Base-by-base conservation (phyloP, 352 stramenopile species). In the Globisporangium paroecandrum region DNA sequence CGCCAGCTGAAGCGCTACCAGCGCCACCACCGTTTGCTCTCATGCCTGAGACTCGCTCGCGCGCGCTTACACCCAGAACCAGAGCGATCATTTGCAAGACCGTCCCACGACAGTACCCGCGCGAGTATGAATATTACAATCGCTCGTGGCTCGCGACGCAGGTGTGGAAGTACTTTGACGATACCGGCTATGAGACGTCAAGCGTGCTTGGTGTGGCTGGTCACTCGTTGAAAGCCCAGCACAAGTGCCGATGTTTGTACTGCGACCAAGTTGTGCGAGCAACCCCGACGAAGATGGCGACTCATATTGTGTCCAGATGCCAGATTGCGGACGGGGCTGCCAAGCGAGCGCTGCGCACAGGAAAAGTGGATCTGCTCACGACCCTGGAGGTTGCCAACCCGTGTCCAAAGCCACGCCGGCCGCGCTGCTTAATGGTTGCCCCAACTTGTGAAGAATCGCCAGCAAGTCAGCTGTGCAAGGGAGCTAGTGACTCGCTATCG, bases 231-330 rank as follows among this genome's bases (percentile, higher is more conserved):
- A 59, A 41, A 6, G 7, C 36, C 15, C 25, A 58, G 49, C 29
- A 38, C 29, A 62, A 64, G 58, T 64, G 66, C 18, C 29, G 63
- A 12, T 72, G 68, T 41, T 13, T 71, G 18, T 72, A 65, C 32
- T 72, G 68, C 38, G 51, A 65, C 34, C 10, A 29, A 20, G 13
- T 59, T 18, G 36, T 65, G 15, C 32, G 20, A 1, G 64, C 64
- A 15, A 34, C 64, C 18, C 68, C 68, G 1, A 27, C 24, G 7
- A 59, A 32, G 36, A 72, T 72, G 68, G 65, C 58, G n/a, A 56
- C n/a, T 27, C 68, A 72, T 29, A 66, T 72, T 27, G 38, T 58
- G 5, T 57, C 7, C 0, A 10, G 38, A 13, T 70, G 68, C 29
- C 63, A 29, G 5, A 51, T 72, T 25, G 68, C 65, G 8, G 68